Percentiles rank a stretch among this genome's conserved stretches.
Evolutionary conservation across 176 grass and related monocot genomes (phyloP).

Genomic region (Rhipidocladum racemiflorum): DNA sequence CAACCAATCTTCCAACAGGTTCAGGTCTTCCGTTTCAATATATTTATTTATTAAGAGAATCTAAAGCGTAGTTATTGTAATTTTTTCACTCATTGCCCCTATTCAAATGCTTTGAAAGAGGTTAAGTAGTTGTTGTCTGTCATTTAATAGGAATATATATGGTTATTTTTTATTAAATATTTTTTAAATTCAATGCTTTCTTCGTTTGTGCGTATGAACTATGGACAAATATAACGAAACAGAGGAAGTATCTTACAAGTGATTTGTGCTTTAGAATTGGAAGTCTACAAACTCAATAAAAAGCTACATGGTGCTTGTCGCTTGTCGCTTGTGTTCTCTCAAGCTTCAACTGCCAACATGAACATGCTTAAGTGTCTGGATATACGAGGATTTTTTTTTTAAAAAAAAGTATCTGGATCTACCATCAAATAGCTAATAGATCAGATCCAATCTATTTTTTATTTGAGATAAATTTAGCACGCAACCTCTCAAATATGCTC

Average conservation of each 20-base stretch:
- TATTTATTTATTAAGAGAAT: no score
- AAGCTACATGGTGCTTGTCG: not conserved
- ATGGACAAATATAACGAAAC: no score
- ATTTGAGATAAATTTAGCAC: not conserved
- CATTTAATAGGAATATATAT: no score
- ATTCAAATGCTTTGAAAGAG: no score
- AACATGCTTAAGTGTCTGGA: not conserved
- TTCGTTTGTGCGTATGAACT: no score
- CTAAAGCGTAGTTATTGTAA: no score
- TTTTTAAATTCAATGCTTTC: no score
- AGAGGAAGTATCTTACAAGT: not conserved
- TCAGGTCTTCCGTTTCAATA: not conserved
- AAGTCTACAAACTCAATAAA: not conserved
- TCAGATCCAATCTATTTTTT: not conserved
- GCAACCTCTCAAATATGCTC: not conserved
- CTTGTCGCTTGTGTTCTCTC: not conserved
- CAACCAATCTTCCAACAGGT: not conserved
- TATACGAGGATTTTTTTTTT: not conserved
- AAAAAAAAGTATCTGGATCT: conserved; percentile 4
- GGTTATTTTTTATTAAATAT: no score
- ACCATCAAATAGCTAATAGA: not conserved
- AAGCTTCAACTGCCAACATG: not conserved
- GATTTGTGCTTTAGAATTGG: not conserved
- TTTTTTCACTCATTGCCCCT: no score
- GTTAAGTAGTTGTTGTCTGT: no score